Evolutionary conservation across 768 basidiomycete species (phyloP), one percentile per base, ranked within the genome.

Genomic region (Cystofilobasidium ferigula): DNA sequence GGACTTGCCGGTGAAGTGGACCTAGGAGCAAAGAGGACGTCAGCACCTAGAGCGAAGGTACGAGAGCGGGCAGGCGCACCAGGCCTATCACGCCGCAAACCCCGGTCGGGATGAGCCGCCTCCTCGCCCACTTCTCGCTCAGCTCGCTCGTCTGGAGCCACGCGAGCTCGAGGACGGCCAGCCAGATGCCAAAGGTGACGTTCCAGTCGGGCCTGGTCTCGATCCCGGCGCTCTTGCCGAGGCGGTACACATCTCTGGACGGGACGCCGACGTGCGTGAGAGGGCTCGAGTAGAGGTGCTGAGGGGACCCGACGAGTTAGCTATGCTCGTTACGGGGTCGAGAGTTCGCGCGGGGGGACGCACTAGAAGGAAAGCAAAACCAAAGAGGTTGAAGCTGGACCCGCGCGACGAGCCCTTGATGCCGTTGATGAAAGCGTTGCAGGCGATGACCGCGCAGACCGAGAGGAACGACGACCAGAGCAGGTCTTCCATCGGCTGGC

Each of bases 291-390:
- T 66, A 66, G 4, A 66, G 64, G 38, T 66, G 64, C 9, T n/a
- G n/a, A n/a, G n/a, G n/a, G n/a, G n/a, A n/a, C n/a, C n/a, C n/a
- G n/a, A n/a, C n/a, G n/a, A n/a, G n/a, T n/a, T n/a, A n/a, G n/a
- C n/a, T n/a, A n/a, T n/a, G n/a, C n/a, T n/a, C n/a, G n/a, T n/a
- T n/a, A n/a, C n/a, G n/a, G n/a, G n/a, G n/a, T n/a, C n/a, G n/a
- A n/a, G n/a, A n/a, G n/a, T n/a, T n/a, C n/a, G n/a, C n/a, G n/a
- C n/a, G n/a, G n/a, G n/a, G n/a, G n/a, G n/a, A n/a, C n/a, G n/a
- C n/a, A n/a, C n/a, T n/a, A 57, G 42, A 8, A 66, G 59, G 64
- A 66, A 66, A 18, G 64, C 38, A 36, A 66, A 66, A 12, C 64
- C 64, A 18, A 61, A 53, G 14, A 66, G 59, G 58, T 66, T 66